A percentile compares a stretch with the other conserved stretches of the same genome.
These are phyloP conservation scores for Colletotrichum sp. DNA, from an alignment of 2,329 filamentous ascomycete genomes.

Conservation along the genomic window DNA sequence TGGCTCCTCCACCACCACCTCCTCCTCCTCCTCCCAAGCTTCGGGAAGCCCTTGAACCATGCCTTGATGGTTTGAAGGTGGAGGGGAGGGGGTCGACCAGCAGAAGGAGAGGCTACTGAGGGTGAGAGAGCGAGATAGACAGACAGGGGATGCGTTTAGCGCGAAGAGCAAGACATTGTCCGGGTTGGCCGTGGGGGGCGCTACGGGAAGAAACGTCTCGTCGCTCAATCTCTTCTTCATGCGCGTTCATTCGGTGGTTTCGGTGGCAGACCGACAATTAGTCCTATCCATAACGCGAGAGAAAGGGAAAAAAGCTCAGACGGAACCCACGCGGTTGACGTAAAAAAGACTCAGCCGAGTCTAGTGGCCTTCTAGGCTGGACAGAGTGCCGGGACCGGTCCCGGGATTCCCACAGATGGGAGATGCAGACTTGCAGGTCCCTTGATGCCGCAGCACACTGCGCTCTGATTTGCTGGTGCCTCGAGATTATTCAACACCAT, in stretches of 20 bases:
- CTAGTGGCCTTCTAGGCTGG: not conserved
- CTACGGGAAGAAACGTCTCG: not conserved
- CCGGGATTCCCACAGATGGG: not conserved
- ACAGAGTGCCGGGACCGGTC: constrained; percentile 21
- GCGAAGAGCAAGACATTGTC: constrained; percentile 7
- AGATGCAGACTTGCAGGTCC: not conserved
- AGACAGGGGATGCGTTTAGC: constrained; percentile 6
- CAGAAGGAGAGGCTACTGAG: not conserved
- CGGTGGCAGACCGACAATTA: constrained; percentile 6
- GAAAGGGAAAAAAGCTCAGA: constrained; percentile 1
- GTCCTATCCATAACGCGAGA: constrained; percentile 7
- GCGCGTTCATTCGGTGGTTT: constrained; percentile 14
- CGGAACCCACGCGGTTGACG: constrained; percentile 18
- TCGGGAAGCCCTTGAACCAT: not conserved
- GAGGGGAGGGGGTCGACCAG: not conserved
- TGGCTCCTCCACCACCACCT: not conserved
- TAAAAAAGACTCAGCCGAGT: constrained; percentile 16
- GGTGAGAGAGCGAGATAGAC: not conserved
- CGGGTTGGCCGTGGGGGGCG: constrained; percentile 18
- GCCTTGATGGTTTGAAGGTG: not conserved
- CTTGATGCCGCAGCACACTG: not conserved
- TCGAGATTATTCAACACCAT: constrained; percentile 10
- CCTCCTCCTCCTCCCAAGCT: not conserved
- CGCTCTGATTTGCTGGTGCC: constrained; percentile 16
- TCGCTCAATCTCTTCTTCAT: constrained; percentile 1